Evolutionary conservation across 768 basidiomycete genomes (phyloP), one percentile per base, ranked within the genome.

Genomic region (Boletus tomentosulus): DNA sequence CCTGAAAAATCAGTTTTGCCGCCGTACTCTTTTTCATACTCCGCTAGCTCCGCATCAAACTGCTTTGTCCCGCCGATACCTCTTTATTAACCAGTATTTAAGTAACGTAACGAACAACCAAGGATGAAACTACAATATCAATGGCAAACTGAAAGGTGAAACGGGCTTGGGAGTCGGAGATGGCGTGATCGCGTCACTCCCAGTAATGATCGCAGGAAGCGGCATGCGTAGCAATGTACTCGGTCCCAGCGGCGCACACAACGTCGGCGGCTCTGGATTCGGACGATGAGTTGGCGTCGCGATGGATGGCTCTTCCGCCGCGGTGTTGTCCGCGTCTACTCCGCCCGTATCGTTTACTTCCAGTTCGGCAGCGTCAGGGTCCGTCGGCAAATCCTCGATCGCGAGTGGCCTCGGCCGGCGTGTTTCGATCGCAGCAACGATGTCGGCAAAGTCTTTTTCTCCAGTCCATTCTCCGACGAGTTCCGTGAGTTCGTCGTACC

Each of bases 211-310:
- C 0, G 75, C 71, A 38, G 76, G 72, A 8, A 74, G 66, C 1
- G 63, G 62, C 51, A 70, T 67, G 53, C 70, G 72, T 7, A 62
- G 66, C 27, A 63, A 63, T 24, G 77, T 74, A 47, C 71, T 73
- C 0, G 81, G 80, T 4, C 59, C 62, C 46, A 64, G 46, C 33
- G 69, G 68, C 11, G 83, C 84, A 19, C 76, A 69, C 38, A 67
- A 75, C 10, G 74, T 69, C 8, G 82, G 83, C 3, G 82, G 81
- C 54, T 84, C 79, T 4, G 83, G 83, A 51, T 84, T 84, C 51
- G 75, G 74, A 2, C 81, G 83, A 1, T 71, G 74, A 25, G 73
- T 68, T 0, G 84, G 84, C 1, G 84, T 86, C 48, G 51, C 61
- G 6, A 51, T 64, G 51, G 52, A 53, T 58, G 69, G 68, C 51